A percentile compares a stretch with the other conserved stretches of the same genome.
Evolutionary conservation across 441 rosid species (phyloP).

Genomic region (Croton setiger): DNA sequence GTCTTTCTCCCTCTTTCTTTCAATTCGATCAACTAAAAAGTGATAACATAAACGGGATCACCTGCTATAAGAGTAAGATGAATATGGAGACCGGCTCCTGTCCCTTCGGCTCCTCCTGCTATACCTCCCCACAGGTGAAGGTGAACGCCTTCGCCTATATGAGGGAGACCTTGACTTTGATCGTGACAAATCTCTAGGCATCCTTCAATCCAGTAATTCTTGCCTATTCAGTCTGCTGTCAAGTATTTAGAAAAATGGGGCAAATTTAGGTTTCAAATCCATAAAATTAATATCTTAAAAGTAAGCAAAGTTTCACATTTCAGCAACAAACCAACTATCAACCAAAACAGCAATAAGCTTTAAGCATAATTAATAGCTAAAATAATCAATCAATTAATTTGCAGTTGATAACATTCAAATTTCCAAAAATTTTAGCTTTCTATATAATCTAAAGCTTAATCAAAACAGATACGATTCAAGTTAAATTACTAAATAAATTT

Average conservation of each 20-base stretch:
- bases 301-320: neutral
- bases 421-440: no score
- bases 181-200: conserved; percentile 81
- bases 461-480: neutral
- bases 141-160: conserved; percentile 67
- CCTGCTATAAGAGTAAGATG: conserved; percentile 81
- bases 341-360: no score
- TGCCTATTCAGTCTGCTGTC: no score
- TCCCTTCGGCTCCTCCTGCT: conserved; percentile 79
- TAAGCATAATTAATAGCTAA: no score
- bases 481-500: neutral
- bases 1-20: conserved; percentile 43
- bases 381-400: no score
- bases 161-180: conserved; percentile 70
- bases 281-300: neutral
- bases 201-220: conserved; percentile 24
- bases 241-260: neutral
- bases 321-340: no score
- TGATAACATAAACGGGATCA: conserved; percentile 55
- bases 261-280: neutral
- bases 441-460: no score
- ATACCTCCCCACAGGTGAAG: conserved; percentile 66
- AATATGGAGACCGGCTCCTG: conserved; percentile 75
- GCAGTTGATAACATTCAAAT: no score
- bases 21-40: conserved; percentile 28